Evolutionary conservation across 257 asterid species (phyloP).

Genomic region (Jasminum sambac): DNA sequence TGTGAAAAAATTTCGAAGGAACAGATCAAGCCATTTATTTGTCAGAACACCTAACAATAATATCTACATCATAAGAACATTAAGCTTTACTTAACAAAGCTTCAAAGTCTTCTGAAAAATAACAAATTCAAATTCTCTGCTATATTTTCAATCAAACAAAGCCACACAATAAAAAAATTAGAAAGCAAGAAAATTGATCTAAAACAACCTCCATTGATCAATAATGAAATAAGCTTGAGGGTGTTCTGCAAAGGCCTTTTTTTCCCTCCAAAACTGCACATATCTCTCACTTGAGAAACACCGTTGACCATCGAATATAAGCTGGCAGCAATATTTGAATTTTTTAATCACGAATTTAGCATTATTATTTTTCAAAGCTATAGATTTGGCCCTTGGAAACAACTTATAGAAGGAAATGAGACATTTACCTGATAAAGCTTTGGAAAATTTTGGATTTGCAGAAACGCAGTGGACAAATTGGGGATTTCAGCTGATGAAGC

Average conservation of each 20-base stretch:
- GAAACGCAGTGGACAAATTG: too few species aligned
- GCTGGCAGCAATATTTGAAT: background rate
- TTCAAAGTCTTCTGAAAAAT: constrained; percentile 14
- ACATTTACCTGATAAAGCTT: too few species aligned
- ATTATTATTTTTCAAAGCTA: constrained; percentile 59
- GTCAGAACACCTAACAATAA: constrained; percentile 68
- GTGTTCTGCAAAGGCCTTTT: constrained; percentile 58
- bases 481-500: too few species aligned
- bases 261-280: constrained; percentile 88
- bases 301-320: constrained; percentile 16
- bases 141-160: constrained; percentile 8
- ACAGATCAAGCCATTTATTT: constrained; percentile 77
- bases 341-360: background rate
- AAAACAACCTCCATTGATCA: constrained; percentile 88
- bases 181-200: background rate
- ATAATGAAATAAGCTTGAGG: constrained; percentile 96
- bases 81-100: constrained; percentile 12
- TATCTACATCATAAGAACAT: constrained; percentile 36
- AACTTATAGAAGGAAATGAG: constrained; percentile 17
- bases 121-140: background rate
- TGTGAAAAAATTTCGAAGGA: too few species aligned
- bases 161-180: background rate
- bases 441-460: too few species aligned
- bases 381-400: constrained; percentile 63
- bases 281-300: constrained; percentile 55